Percentiles rank a stretch among this genome's conserved stretches.
Conservation (phyloP, 2,329 filamentous ascomycete genomes). For the Trichoderma afroharzianum region DNA sequence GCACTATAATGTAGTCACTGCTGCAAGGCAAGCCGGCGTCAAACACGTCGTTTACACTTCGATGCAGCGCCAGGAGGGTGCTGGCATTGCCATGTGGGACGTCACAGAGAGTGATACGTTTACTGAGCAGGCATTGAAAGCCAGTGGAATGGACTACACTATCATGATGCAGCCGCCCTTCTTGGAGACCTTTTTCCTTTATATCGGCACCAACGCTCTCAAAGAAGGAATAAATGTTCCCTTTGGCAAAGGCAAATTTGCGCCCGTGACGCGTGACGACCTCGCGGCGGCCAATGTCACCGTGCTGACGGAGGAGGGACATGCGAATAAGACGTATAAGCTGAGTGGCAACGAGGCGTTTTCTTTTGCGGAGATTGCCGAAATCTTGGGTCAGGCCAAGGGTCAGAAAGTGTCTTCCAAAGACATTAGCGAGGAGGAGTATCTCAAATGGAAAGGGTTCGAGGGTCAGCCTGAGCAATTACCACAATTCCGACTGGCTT, state of each 20-base stretch:
- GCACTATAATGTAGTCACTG: neutral
- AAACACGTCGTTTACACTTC: neutral
- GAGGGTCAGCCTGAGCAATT: neutral
- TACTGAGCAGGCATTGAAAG: neutral
- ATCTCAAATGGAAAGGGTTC: neutral
- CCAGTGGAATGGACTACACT: neutral
- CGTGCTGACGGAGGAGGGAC: neutral
- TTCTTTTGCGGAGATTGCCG: neutral
- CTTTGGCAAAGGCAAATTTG: neutral
- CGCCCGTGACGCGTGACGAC: neutral
- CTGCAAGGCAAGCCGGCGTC: neutral
- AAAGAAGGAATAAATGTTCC: neutral
- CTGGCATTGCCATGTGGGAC: neutral
- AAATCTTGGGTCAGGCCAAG: neutral
- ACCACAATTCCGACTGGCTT: neutral
- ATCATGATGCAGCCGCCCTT: conserved; percentile 4
- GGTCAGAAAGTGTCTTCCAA: neutral
- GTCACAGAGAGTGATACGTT: neutral
- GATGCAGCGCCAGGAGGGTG: neutral
- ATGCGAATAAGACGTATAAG: conserved; percentile 11
- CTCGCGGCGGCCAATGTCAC: neutral
- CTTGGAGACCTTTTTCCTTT: neutral
- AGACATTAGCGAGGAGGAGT: neutral
- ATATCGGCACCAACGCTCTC: neutral
- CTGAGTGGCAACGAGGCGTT: conserved; percentile 7